Conservation (phyloP, 768 basidiomycete species). For the Porphyrellus cyaneotinctus region DNA sequence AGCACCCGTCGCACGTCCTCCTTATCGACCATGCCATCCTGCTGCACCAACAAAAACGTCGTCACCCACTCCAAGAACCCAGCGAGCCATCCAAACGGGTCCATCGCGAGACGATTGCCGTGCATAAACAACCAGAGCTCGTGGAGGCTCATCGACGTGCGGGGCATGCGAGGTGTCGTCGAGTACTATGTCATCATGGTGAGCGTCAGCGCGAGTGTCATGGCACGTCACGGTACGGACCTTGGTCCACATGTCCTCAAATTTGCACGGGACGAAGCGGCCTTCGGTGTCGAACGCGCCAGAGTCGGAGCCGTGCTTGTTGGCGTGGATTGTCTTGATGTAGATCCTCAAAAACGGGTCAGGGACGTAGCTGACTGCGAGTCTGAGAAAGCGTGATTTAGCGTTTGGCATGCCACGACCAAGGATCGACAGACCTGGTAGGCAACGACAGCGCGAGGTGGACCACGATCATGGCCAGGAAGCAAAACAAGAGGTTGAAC, state of each 20-base stretch:
- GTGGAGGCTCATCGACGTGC: conserved; percentile 25
- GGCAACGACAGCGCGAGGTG: conserved; percentile 35
- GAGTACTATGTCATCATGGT: conserved; percentile 12
- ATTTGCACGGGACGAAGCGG: conserved; percentile 38
- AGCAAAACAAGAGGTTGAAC: conserved; percentile 36
- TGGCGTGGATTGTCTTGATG: conserved; percentile 32
- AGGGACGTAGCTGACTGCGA: conserved; percentile 28
- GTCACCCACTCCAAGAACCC: conserved; percentile 37
- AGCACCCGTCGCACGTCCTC: conserved; percentile 41
- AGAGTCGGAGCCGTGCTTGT: conserved; percentile 43
- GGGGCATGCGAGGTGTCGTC: conserved; percentile 2
- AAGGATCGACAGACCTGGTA: conserved; percentile 21
- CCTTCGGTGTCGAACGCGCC: conserved; percentile 41
- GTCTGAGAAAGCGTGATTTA: conserved; percentile 8
- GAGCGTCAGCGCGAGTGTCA: background rate
- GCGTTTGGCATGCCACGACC: background rate
- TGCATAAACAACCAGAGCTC: conserved; percentile 31
- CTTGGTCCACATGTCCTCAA: conserved; percentile 44
- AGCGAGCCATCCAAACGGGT: conserved; percentile 36
- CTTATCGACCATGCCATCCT: conserved; percentile 37
- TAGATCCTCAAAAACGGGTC: conserved; percentile 42
- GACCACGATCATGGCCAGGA: conserved; percentile 34
- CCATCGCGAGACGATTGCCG: conserved; percentile 34
- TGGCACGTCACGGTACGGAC: conserved; percentile 13
- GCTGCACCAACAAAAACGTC: conserved; percentile 38